These are phyloP conservation scores for Purshia tridentata DNA, from an alignment of 306 rosid genomes.

Conservation along the genomic window DNA sequence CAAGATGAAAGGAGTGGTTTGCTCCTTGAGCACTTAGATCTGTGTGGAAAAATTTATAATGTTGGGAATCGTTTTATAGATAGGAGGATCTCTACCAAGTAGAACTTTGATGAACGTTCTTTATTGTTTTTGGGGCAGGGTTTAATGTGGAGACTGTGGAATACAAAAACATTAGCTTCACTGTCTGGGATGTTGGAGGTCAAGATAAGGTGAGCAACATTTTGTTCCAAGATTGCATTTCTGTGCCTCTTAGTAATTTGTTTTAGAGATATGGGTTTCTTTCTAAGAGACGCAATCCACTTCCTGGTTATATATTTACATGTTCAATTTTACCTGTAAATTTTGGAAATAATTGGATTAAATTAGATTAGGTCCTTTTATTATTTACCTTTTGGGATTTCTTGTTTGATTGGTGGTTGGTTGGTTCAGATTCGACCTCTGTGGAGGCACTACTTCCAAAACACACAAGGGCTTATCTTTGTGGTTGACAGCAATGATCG, in stretches of 20 bases:
- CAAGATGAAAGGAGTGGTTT: neutral
- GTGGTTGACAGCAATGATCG: constrained; percentile 75
- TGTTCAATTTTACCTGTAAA: neutral
- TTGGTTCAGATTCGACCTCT: constrained; percentile 49
- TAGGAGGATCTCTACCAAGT: neutral
- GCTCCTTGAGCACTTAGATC: no score
- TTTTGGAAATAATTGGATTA: neutral
- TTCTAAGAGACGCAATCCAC: neutral
- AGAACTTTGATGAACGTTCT: neutral
- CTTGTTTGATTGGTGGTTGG: neutral
- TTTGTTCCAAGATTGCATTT: neutral
- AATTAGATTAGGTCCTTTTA: neutral
- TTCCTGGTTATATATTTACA: neutral
- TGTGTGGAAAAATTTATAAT: neutral
- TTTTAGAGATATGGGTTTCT: neutral
- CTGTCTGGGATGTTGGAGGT: constrained; percentile 64
- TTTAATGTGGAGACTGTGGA: constrained; percentile 59
- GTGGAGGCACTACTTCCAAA: constrained; percentile 78
- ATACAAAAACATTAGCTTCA: constrained; percentile 56
- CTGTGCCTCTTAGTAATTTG: neutral
- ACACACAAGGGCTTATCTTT: constrained; percentile 72
- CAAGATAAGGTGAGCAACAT: constrained; percentile 45
- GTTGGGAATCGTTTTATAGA: neutral
- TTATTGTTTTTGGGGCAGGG: constrained; percentile 31
- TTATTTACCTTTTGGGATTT: neutral